Conservation (phyloP, 75 land plant genomes). For the Ceratopteris richardii region DNA sequence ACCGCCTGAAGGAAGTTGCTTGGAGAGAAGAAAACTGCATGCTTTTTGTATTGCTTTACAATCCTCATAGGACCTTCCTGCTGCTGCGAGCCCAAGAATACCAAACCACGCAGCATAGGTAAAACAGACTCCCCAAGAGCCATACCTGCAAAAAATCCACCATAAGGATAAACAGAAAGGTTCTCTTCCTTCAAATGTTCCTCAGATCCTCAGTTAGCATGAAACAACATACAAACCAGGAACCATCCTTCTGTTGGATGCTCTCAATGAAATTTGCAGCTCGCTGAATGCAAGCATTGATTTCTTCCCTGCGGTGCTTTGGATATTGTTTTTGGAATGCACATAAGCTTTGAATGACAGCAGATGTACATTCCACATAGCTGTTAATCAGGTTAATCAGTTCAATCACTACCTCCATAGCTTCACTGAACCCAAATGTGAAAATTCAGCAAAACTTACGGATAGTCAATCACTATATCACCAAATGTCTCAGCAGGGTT, state of each 20-base stretch:
- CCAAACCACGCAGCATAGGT: slow-evolving; percentile 92
- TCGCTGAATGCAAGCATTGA: slow-evolving; percentile 35
- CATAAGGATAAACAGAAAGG: too few species aligned
- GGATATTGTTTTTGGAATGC: slow-evolving; percentile 52
- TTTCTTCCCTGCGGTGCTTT: slow-evolving; percentile 46
- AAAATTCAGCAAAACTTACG: slow-evolving; percentile 43
- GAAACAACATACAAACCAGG: slow-evolving; percentile 36
- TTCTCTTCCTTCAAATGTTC: too few species aligned
- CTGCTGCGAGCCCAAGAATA: slow-evolving; percentile 55
- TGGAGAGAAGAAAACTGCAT: slow-evolving; percentile 65
- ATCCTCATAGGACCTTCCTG: slow-evolving; percentile 43
- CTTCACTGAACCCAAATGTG: not conserved
- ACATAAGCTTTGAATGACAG: slow-evolving; percentile 50
- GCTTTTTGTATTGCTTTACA: slow-evolving; percentile 52
- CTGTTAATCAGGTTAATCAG: slow-evolving; percentile 16
- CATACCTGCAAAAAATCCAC: slow-evolving; percentile 52
- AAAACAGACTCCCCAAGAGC: slow-evolving; percentile 81
- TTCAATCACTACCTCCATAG: too few species aligned
- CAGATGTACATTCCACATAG: slow-evolving; percentile 69
- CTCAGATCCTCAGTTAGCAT: too few species aligned
- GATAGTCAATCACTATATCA: slow-evolving; percentile 86
- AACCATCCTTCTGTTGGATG: slow-evolving; percentile 53
- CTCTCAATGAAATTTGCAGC: slow-evolving; percentile 45
- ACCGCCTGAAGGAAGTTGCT: slow-evolving; percentile 70
- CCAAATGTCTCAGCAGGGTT: slow-evolving; percentile 97